Base-by-base conservation (phyloP, 345 rosid species). In the Arabidopsis suecica region DNA sequence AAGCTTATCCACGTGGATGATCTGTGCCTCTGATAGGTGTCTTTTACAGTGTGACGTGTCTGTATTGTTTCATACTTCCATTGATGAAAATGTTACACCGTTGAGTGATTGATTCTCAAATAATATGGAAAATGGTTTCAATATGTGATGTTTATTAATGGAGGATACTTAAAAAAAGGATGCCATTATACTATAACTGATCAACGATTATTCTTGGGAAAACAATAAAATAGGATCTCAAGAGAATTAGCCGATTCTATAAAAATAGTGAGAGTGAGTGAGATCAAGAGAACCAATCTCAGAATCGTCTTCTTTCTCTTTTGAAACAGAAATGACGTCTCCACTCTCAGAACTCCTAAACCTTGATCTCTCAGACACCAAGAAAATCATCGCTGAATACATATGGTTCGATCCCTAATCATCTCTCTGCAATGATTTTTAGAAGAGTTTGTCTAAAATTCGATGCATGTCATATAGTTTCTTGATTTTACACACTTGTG, bases 361-460 rank as follows among this genome's bases (percentile, higher is more conserved):
- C 82, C 65, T 93, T 80, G 87, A 90, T 48, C 68, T 87, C 65
- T 83, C 91, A 9, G 92, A 93, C 32, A 87, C 81, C 54, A 87
- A 94, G 71, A 81, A 78, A 72, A 84, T 90, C 82, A 90, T 94
- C 56, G 97, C 97, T 14, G 98, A 94, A 73, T 94, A 94, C 83
- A 90, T 94, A 65, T 94, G 97, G 98, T 94, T 81, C 36, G 59
- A 55, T 42, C 38, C 37, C 37, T 65, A 7, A 30, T 25, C 51
- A 2, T 61, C 33, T 71, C 47, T n/a, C n/a, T n/a, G n/a, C n/a
- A n/a, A n/a, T n/a, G n/a, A n/a, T n/a, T n/a, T n/a, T n/a, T n/a
- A 36, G 50, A 45, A 11, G 41, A 41, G 36, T 41, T 16, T 23
- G 13, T 62, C 9, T 20, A n/a, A 7, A 22, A n/a, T 11, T 22